A percentile compares a stretch with the other conserved stretches of the same genome.
phyloP scores from a whole-genome alignment of 106 monocot genomes.

The Acorus calamus region DNA sequence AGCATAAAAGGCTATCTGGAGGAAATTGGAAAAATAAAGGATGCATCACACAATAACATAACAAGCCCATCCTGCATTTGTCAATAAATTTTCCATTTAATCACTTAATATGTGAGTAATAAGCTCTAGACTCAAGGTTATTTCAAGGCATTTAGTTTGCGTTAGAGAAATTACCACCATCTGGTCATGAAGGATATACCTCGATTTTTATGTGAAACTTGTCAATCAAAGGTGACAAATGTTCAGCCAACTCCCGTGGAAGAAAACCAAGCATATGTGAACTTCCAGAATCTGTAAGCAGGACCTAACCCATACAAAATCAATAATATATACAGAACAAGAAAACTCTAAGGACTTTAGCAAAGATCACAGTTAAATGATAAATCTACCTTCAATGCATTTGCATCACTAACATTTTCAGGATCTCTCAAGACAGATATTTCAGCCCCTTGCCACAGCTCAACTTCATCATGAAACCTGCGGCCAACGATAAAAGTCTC shows the following conservation, averaged over 20 bases:
- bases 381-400: constrained; percentile 70
- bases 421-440: constrained; percentile 50
- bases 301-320: constrained; percentile 30
- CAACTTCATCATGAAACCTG: constrained; percentile 43
- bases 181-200: constrained; percentile 24
- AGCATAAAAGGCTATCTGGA: too few relatives aligned
- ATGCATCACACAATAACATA: too few relatives aligned
- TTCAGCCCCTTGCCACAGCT: constrained; percentile 34
- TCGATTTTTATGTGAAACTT: constrained; percentile 37
- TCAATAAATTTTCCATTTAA: too few relatives aligned
- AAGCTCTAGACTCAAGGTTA: neutral
- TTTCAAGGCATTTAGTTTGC: neutral
- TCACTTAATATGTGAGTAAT: too few relatives aligned
- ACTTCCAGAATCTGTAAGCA: constrained; percentile 35
- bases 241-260: constrained; percentile 60
- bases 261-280: constrained; percentile 59
- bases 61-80: too few relatives aligned
- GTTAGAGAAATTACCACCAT: too few relatives aligned
- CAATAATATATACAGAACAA: neutral
- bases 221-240: constrained; percentile 75
- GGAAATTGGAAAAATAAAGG: too few relatives aligned
- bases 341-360: too few relatives aligned
- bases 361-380: neutral
- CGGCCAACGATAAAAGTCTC: constrained; percentile 81
- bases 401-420: constrained; percentile 61